A percentile compares a stretch with the other conserved stretches of the same genome.
Conservation (phyloP, 306 rosid genomes). For the Hippophae tibetana region DNA sequence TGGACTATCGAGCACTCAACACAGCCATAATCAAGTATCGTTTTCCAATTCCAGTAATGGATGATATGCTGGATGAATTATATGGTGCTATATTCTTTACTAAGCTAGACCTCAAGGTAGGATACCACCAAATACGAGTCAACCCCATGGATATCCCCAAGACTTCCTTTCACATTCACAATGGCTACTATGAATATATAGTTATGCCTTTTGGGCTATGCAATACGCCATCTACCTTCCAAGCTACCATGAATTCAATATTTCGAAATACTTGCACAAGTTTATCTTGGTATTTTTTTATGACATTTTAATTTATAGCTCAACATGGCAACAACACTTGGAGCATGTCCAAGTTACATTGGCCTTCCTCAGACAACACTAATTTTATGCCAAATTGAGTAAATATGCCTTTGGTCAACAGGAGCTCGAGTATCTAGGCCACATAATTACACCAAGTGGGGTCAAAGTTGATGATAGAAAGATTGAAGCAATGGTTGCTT, state of each 20-base stretch:
- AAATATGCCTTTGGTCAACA: not conserved
- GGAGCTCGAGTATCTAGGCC: not conserved
- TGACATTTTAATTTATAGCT: not conserved
- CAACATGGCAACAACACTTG: too few relatives aligned
- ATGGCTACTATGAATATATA: too few relatives aligned
- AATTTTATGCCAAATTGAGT: not conserved
- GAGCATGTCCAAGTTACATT: too few relatives aligned
- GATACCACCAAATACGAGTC: too few relatives aligned
- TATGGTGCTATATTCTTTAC: not conserved
- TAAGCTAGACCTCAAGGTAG: not conserved
- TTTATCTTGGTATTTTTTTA: too few relatives aligned
- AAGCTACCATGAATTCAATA: too few relatives aligned
- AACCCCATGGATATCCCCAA: too few relatives aligned
- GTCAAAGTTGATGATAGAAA: too few relatives aligned
- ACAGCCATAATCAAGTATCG: not conserved
- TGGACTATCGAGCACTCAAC: not conserved
- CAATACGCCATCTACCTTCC: not conserved
- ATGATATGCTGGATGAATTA: not conserved
- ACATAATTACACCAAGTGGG: too few relatives aligned
- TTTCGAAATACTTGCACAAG: too few relatives aligned
- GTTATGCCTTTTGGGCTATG: not conserved
- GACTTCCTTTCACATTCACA: too few relatives aligned
- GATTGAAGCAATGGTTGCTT: too few relatives aligned
- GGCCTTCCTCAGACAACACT: not conserved
- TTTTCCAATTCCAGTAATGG: not conserved